Base-by-base conservation (phyloP, 148 eudicot species). In the Agrostemma githago region DNA sequence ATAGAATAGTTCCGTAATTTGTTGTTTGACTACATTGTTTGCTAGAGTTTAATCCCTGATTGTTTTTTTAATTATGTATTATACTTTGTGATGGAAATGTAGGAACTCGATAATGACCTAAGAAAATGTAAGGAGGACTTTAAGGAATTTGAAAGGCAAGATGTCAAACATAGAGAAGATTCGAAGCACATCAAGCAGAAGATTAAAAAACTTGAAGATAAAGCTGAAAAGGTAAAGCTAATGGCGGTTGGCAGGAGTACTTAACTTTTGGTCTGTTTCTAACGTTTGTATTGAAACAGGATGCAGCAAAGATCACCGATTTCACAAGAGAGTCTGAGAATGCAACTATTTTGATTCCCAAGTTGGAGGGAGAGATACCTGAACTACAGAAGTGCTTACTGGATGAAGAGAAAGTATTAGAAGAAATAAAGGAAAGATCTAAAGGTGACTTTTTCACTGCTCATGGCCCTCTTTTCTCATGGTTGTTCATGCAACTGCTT, bases 131-230 rank as follows among this genome's bases (percentile, higher is more conserved):
- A 87, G 68, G 97, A 95, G 72, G 90, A 87, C 79, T 92, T 95
- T 76, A 92, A 95, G 80, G 97, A 89, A 75, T 95, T 92, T 79
- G 98, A 95, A 78, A 87, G 97, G 88, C 97, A 88, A 86, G 97
- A 95, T 72, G 86, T 95, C 42, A 95, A 94, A 74, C 80, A 89
- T 56, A 80, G 97, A 17, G 97, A 92, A 88, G 97, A 95, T 78
- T 80, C 82, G 37, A 90, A 95, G 82, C 96, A 92, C 82, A 77
- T 79, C 68, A 95, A 95, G 81, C 96, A 92, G 78, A 92, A 86
- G 80, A 88, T 90, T 62, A 95, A 95, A 81, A 95, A 95, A 87
- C 79, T 88, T 12, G 90, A 92, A 26, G 98, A 92, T 15, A 95
- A 90, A 81, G 74, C 81, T 83, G 93, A 86, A 71, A 92, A 90